Evolutionary conservation across 257 asterid genomes (phyloP), one percentile per base, ranked within the genome.

Genomic region (Salvia splendens): DNA sequence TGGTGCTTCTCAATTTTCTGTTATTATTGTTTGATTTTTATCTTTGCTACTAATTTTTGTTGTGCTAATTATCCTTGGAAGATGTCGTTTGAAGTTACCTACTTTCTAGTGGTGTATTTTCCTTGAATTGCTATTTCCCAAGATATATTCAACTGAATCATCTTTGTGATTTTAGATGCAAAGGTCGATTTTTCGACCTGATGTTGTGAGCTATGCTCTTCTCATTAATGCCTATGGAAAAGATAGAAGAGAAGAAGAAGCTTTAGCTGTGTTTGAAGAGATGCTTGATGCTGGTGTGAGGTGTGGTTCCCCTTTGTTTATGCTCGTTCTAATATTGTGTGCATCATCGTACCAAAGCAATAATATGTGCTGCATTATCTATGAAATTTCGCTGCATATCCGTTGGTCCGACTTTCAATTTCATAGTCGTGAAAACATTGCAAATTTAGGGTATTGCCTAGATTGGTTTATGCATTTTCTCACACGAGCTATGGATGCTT

Each of bases 241-340:
- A 83, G 97, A 95, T 78, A 88, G 99, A 84, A 82, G 97, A 78
- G 99, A 94, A 87, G 96, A 90, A 78, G 97, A 94, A 82, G 99
- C 99, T 64, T 82, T 94, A 66, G 87, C 97, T 51, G 96, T 88
- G 73, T 94, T 94, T 69, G 99, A 90, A 80, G 97, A 88, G 88
- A 94, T 94, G 99, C 97, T 94, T 72, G 96, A 94, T 85, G 92
- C 97, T 71, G 95, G 95, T 66, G 94, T 94, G 75, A 86, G 96
- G 99, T 90, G 57, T 45, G 80, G 63, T 73, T 64, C 41, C 41
- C 62, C 60, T 64, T 8, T 15, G 11, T 61, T 53, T 65, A 46
- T 40, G 41, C 61, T 56, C 12, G 6, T 74, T 49, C 55, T 38
- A 67, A 16, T 66, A 56, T 10, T 68, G 55, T n/a, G 28, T 52